Base-by-base conservation (phyloP, 1,284 basidiomycete genomes). In the Ceraceosorus bombacis region DNA sequence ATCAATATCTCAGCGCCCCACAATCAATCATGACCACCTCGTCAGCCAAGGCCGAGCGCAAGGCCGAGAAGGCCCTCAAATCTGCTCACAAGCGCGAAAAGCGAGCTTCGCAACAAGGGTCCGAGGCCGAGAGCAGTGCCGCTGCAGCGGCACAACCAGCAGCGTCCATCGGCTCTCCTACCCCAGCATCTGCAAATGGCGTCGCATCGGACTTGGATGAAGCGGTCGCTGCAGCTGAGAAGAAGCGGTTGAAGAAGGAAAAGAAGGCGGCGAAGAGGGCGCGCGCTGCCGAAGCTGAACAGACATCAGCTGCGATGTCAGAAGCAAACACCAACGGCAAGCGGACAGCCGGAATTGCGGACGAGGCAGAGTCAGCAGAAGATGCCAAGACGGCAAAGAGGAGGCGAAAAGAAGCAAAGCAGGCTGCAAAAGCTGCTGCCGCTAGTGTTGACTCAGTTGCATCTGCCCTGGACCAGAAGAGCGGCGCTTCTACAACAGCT, bases 351-450 rank as follows among this genome's bases (percentile, higher is more conserved):
- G 38, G 53, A 27, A 51, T 46, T 39, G 58, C 49, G 38, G 36
- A 43, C 39, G 50, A 38, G 17, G 56, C 36, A 5, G 56, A 17
- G 2, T 41, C 13, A 12, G 49, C 13, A 7, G 53, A 46, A 27
- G 36, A 54, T 27, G 68, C 71, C 46, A 53, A 64, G 38, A 57
- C 67, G 36, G 60, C 63, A 53, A 67, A 76, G 63, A 70, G 78
- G 67, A 37, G 51, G 39, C 53, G 63, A 36, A 66, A 61, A 55
- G 63, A 54, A 37, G 61, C 55, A 40, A 62, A 66, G 37, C 61
- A 62, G 36, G 55, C 49, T 17, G 39, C 27, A 49, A 38, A 37
- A 15, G 41, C 17, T 10, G 54, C 54, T 40, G 61, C 56, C 27
- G 27, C 27, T 27, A 27, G 27, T 41, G 36, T 46, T 49, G 15